phyloP scores from a whole-genome alignment of 805 yeast species.

The Debaryomyces castellii region DNA sequence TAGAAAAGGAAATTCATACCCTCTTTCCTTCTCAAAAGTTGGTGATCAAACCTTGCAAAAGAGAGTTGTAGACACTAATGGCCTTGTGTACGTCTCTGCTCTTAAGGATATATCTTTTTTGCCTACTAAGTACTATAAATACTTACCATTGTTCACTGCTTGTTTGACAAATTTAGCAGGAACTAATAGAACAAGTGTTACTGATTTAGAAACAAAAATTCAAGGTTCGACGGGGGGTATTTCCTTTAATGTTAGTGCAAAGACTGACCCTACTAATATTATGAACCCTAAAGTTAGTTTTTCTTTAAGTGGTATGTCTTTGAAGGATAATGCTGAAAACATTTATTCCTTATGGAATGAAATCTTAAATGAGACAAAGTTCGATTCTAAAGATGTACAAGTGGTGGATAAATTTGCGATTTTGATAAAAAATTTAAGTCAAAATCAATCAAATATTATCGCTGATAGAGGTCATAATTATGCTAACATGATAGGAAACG shows the following conservation, averaged over 20 bases:
- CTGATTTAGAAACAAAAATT: constrained; percentile 81
- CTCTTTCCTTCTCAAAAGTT: constrained; percentile 26
- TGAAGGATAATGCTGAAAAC: constrained; percentile 60
- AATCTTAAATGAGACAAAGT: constrained; percentile 67
- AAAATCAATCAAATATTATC: constrained; percentile 74
- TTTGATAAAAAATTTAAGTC: constrained; percentile 69
- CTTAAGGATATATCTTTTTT: constrained; percentile 57
- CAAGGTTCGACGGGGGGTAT: constrained; percentile 85
- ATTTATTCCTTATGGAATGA: constrained; percentile 69
- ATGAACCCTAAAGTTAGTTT: constrained; percentile 51
- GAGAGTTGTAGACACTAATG: constrained; percentile 72
- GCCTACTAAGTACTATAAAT: constrained; percentile 64
- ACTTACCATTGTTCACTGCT: constrained; percentile 72
- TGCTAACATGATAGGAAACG: constrained; percentile 67
- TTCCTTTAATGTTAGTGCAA: constrained; percentile 56
- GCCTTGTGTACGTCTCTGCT: constrained; percentile 75
- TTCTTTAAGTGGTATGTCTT: constrained; percentile 63
- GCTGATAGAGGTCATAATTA: constrained; percentile 88
- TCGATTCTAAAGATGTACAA: constrained; percentile 41
- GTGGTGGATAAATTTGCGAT: constrained; percentile 66
- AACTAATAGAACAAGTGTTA: constrained; percentile 68
- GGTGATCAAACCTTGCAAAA: constrained; percentile 37
- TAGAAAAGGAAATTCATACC: constrained; percentile 43
- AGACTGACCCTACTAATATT: constrained; percentile 53
- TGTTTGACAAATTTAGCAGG: constrained; percentile 82